Conservation (phyloP, 495 filamentous ascomycete species). For the Aspergillus campestris region DNA sequence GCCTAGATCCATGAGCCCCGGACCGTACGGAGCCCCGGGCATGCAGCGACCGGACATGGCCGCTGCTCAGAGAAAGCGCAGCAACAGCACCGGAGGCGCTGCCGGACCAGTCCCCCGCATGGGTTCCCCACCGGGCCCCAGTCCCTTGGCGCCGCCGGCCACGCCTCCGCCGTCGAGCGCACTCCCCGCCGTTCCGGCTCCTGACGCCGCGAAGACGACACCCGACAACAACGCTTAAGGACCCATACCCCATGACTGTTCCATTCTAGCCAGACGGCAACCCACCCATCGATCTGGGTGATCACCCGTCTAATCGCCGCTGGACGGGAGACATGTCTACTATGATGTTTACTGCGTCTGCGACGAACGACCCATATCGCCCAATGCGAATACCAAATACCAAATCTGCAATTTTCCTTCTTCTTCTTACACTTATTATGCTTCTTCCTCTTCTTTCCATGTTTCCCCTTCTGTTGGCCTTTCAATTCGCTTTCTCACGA, state of each 20-base stretch:
- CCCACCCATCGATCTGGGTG: constrained; percentile 1
- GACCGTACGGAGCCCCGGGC: constrained; percentile 38
- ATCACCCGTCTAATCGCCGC: constrained; percentile 3
- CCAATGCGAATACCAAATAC: background rate
- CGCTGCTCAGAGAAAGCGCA: constrained; percentile 33
- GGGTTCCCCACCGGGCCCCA: constrained; percentile 47
- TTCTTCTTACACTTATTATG: background rate
- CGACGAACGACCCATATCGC: constrained; percentile 13
- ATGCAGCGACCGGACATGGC: constrained; percentile 39
- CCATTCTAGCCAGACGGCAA: background rate
- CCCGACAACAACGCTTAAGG: background rate
- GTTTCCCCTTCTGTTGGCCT: background rate
- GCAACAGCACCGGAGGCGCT: constrained; percentile 44
- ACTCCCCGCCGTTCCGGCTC: constrained; percentile 23
- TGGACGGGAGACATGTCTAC: constrained; percentile 3
- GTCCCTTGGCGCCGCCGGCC: constrained; percentile 39
- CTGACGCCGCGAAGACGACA: constrained; percentile 8
- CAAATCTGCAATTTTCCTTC: background rate
- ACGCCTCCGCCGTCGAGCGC: constrained; percentile 26
- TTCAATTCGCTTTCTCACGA: background rate
- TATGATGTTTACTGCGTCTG: constrained; percentile 14
- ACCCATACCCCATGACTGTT: background rate
- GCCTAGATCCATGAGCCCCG: constrained; percentile 45
- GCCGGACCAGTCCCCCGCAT: constrained; percentile 30
- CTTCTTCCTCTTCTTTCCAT: background rate